Conservation (phyloP, 2,329 filamentous ascomycete species). For the Myriosclerotinia scirpicola region DNA sequence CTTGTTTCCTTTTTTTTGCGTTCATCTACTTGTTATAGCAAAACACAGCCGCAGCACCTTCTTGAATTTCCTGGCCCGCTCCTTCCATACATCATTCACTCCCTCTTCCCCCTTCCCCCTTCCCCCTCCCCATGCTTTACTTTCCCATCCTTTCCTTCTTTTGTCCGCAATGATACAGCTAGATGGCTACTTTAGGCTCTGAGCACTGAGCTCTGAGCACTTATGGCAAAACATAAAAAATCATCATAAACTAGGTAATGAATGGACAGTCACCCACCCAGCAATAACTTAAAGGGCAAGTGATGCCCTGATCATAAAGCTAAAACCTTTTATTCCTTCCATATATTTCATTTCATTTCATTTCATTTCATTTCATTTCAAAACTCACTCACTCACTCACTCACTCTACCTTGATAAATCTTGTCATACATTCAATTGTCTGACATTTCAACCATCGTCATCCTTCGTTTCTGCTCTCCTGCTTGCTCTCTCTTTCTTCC, state of each 20-base stretch:
- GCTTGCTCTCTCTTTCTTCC: slow-evolving; percentile 7
- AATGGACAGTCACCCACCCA: background rate
- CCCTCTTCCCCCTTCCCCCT: no score
- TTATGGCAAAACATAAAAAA: background rate
- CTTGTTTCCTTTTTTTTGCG: slow-evolving; percentile 1
- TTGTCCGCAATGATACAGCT: slow-evolving; percentile 2
- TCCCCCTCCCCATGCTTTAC: no score
- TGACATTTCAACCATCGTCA: slow-evolving; percentile 15
- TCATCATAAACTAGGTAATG: background rate
- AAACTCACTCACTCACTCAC: background rate
- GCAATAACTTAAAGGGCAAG: slow-evolving; percentile 15
- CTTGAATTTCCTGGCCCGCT: no score
- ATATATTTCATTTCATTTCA: slow-evolving; percentile 1
- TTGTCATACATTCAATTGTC: slow-evolving; percentile 25
- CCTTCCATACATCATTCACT: no score
- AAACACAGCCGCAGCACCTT: no score
- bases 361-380: slow-evolving; percentile 2
- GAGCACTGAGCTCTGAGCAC: background rate
- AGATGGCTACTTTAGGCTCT: no score
- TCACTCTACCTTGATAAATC: background rate
- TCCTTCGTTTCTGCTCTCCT: slow-evolving; percentile 14
- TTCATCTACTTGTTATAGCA: background rate
- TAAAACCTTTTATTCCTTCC: background rate
- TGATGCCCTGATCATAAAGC: slow-evolving; percentile 4
- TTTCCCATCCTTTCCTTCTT: slow-evolving; percentile 1